Conservation (phyloP, 2,329 filamentous ascomycete species). For the Onygenales sp. region DNA sequence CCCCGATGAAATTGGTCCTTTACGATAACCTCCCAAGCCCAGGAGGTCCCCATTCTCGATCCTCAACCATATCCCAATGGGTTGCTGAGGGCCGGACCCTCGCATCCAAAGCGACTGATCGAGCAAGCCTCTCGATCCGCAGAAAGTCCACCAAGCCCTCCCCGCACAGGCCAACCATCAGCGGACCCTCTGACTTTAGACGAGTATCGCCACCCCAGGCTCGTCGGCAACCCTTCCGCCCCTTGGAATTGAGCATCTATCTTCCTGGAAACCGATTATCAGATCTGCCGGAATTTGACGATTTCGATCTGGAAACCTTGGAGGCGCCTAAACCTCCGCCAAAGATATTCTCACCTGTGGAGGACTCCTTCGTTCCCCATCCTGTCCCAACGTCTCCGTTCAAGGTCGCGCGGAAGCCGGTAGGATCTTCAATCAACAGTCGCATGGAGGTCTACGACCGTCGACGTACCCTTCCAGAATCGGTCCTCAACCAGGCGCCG, state of each 20-base stretch:
- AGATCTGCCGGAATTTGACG: conserved; percentile 35
- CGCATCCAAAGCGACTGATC: conserved; percentile 29
- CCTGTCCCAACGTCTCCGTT: conserved; percentile 8
- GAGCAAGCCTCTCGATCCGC: conserved; percentile 31
- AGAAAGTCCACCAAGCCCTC: conserved; percentile 23
- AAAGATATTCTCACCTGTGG: conserved; percentile 21
- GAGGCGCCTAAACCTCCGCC: conserved; percentile 18
- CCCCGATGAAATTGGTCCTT: conserved; percentile 36
- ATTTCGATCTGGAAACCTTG: conserved; percentile 19
- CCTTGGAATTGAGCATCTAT: conserved; percentile 40
- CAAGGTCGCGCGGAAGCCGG: conserved; percentile 26
- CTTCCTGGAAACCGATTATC: conserved; percentile 34
- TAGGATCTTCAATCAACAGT: conserved; percentile 21
- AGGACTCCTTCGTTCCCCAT: background rate
- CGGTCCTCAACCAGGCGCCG: conserved; percentile 19
- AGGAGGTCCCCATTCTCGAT: conserved; percentile 19
- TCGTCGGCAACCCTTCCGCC: conserved; percentile 23
- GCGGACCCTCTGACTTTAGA: conserved; percentile 34
- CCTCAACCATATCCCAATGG: conserved; percentile 32
- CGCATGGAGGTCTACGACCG: conserved; percentile 12
- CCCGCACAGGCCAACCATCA: conserved; percentile 28
- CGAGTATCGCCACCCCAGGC: conserved; percentile 19
- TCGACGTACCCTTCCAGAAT: conserved; percentile 18
- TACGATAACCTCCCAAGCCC: conserved; percentile 31
- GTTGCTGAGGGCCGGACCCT: conserved; percentile 28